Percentiles rank a stretch among this genome's conserved stretches.
Evolutionary conservation across 1,284 basidiomycete genomes (phyloP).

Genomic region (Rhizoctonia solani): DNA sequence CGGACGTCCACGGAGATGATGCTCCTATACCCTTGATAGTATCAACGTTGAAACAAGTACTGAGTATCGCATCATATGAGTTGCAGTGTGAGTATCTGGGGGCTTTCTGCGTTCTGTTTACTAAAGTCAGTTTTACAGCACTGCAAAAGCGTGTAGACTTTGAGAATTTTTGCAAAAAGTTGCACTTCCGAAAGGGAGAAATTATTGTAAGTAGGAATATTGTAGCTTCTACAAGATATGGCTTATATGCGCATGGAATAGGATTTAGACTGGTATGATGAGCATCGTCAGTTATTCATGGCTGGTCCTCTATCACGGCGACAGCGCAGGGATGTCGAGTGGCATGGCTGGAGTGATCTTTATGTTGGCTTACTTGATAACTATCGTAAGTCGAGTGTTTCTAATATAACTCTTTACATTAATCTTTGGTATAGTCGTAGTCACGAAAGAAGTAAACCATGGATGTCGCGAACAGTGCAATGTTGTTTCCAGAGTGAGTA

Average conservation of each 20-base stretch:
- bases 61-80: slow-evolving; percentile 39
- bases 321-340: slow-evolving; percentile 54
- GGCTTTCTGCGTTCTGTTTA: background rate
- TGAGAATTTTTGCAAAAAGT: slow-evolving; percentile 73
- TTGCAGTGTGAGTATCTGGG: slow-evolving; percentile 5
- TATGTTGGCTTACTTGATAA: slow-evolving; percentile 70
- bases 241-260: slow-evolving; percentile 44
- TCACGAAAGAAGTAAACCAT: slow-evolving; percentile 63
- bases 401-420: no score
- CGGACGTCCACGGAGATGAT: slow-evolving; percentile 63
- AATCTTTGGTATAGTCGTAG: slow-evolving; percentile 35
- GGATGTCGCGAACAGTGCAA: slow-evolving; percentile 53
- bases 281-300: slow-evolving; percentile 70
- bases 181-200: slow-evolving; percentile 75
- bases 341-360: slow-evolving; percentile 68
- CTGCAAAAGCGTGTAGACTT: slow-evolving; percentile 70
- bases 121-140: background rate
- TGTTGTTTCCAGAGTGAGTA: slow-evolving; percentile 65
- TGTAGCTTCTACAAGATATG: slow-evolving; percentile 17
- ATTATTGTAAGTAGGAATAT: slow-evolving; percentile 60
- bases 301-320: slow-evolving; percentile 60
- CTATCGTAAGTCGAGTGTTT: slow-evolving; percentile 65
- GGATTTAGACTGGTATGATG: slow-evolving; percentile 79
- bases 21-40: slow-evolving; percentile 41
- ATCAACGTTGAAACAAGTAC: slow-evolving; percentile 19